Conservation (phyloP, 345 rosid species). For the Angophora floribunda region DNA sequence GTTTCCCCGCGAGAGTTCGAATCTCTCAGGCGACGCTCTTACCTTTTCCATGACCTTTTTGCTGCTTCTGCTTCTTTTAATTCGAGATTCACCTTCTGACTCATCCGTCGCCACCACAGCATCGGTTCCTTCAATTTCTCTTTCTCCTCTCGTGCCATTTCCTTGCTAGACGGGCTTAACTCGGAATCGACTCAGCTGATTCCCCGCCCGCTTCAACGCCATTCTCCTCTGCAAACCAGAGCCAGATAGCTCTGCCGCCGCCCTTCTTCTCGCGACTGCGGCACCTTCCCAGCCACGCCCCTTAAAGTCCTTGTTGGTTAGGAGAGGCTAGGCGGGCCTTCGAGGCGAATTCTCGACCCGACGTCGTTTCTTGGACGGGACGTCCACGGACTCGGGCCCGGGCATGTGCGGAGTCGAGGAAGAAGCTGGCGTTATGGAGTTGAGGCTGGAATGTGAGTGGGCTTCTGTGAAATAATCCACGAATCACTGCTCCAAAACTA, state of each 20-base stretch:
- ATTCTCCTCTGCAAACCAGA: too few species aligned
- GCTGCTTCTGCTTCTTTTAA: not conserved
- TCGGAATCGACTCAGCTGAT: not conserved
- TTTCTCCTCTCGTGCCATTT: too few species aligned
- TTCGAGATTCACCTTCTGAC: not conserved
- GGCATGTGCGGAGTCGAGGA: slow-evolving; percentile 1
- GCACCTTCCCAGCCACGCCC: slow-evolving; percentile 8
- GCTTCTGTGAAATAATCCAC: slow-evolving; percentile 2
- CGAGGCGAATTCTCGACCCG: slow-evolving; percentile 4
- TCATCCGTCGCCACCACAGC: not conserved
- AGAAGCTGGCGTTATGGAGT: slow-evolving; percentile 7
- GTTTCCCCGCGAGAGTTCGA: slow-evolving; percentile 79
- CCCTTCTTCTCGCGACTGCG: not conserved
- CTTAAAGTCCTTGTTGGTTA: not conserved
- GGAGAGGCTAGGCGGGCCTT: slow-evolving; percentile 8
- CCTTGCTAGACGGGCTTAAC: not conserved
- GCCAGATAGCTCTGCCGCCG: not conserved
- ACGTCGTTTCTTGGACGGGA: slow-evolving; percentile 19
- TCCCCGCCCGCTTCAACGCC: slow-evolving; percentile 4
- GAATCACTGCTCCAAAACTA: not conserved
- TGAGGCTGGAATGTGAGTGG: slow-evolving; percentile 4
- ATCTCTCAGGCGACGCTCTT: slow-evolving; percentile 55
- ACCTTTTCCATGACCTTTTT: rapidly evolving
- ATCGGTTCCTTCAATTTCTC: too few species aligned
- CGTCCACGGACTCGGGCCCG: slow-evolving; percentile 5